Conservation (phyloP, 352 stramenopile species). For the Pythium insidiosum region DNA sequence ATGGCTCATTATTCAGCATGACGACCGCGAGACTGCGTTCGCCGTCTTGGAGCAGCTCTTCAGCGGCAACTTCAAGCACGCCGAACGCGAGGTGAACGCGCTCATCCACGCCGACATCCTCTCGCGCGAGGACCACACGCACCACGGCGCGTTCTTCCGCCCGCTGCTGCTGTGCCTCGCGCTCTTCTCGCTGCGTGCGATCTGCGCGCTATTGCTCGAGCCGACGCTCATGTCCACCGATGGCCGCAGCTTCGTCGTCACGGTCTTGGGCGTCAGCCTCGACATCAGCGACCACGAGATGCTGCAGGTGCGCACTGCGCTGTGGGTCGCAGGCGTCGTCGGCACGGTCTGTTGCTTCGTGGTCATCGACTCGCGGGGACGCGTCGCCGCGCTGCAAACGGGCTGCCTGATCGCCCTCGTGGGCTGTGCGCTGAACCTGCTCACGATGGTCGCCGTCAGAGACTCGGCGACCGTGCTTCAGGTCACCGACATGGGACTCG, state of each 20-base stretch:
- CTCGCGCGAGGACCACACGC: constrained; percentile 32
- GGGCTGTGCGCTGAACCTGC: constrained; percentile 37
- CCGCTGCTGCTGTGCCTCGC: constrained; percentile 47
- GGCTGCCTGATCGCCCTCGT: constrained; percentile 47
- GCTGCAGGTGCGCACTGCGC: constrained; percentile 27
- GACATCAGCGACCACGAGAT: constrained; percentile 43
- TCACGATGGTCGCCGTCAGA: constrained; percentile 7
- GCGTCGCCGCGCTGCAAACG: constrained; percentile 36
- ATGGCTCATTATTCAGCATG: constrained; percentile 65
- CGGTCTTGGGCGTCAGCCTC: constrained; percentile 50
- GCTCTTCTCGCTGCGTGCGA: constrained; percentile 41
- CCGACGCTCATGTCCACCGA: constrained; percentile 37
- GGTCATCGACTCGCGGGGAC: constrained; percentile 58
- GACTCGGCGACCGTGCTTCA: constrained; percentile 19
- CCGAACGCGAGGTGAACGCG: constrained; percentile 60
- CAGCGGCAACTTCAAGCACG: constrained; percentile 32
- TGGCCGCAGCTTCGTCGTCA: constrained; percentile 33
- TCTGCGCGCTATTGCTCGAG: constrained; percentile 39
- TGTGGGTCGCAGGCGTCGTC: constrained; percentile 35
- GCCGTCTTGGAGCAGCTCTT: constrained; percentile 51
- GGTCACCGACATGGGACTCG: constrained; percentile 44
- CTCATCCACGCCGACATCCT: constrained; percentile 70
- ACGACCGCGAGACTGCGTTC: constrained; percentile 62
- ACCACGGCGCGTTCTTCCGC: constrained; percentile 62
- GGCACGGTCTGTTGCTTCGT: constrained; percentile 46